A percentile compares a stretch with the other conserved stretches of the same genome.
These are phyloP conservation scores for Taphrina deformans DNA, from an alignment of 1,139 yeast genomes.

Conservation along the genomic window DNA sequence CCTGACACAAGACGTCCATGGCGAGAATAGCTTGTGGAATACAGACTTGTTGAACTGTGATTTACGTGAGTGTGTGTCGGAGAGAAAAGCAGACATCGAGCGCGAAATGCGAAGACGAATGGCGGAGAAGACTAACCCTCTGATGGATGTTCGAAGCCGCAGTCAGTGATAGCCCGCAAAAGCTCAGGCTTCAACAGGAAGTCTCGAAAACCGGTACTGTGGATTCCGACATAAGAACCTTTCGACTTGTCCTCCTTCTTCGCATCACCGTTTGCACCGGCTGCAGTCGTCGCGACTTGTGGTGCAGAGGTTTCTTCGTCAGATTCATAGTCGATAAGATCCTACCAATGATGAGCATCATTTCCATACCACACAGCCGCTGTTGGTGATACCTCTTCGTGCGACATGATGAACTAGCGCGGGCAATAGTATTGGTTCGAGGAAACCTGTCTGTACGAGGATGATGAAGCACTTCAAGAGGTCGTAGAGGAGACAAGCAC, in stretches of 20 bases:
- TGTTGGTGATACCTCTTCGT: conserved; percentile 29
- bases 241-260: conserved; percentile 71
- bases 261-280: conserved; percentile 41
- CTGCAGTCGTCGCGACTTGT: conserved; percentile 43
- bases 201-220: conserved; percentile 97
- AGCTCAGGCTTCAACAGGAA: conserved; percentile 94
- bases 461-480: not conserved
- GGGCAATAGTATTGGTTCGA: not conserved
- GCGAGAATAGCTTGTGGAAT: conserved; percentile 98
- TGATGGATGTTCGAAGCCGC: conserved; percentile 99
- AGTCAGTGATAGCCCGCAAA: conserved; percentile 95
- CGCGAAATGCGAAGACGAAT: conserved; percentile 6
- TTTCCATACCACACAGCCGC: no score
- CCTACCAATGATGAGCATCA: conserved; percentile 53
- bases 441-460: not conserved
- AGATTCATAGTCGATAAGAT: conserved; percentile 51
- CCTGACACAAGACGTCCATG: conserved; percentile 97
- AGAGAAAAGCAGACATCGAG: conserved; percentile 10
- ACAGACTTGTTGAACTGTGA: conserved; percentile 90
- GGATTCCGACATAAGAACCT: conserved; percentile 97
- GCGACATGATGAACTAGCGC: conserved; percentile 8
- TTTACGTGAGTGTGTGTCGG: conserved; percentile 35
- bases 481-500: not conserved
- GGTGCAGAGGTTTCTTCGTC: conserved; percentile 52
- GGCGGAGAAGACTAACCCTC: conserved; percentile 53